phyloP scores from a whole-genome alignment of 2,329 filamentous ascomycete species.

The Fusarium proliferatum region DNA sequence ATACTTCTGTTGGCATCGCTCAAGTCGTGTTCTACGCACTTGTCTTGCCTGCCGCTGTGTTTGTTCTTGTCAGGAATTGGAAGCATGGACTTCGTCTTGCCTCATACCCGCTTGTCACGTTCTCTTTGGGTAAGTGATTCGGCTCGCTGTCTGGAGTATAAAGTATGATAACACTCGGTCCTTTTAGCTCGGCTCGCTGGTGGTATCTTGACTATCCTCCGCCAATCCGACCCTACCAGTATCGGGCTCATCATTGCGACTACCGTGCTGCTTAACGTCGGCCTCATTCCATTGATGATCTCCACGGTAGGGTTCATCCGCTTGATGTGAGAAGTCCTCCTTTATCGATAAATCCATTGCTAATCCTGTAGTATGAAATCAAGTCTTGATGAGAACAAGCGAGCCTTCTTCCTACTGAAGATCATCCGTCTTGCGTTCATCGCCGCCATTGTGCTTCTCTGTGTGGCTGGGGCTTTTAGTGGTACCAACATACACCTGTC shows the following conservation, averaged over 20 bases:
- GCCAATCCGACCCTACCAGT: neutral
- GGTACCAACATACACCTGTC: neutral
- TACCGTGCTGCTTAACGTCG: neutral
- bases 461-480: neutral
- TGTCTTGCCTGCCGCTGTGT: neutral
- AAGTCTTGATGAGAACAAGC: neutral
- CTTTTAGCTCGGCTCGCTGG: neutral
- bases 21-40: neutral
- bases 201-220: neutral
- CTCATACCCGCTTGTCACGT: neutral
- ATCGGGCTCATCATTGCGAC: neutral
- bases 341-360: rapidly evolving
- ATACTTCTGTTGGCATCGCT: neutral
- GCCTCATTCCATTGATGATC: neutral
- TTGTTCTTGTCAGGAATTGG: neutral
- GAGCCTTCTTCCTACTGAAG: rapidly evolving
- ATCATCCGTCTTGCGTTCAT: neutral
- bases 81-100: neutral
- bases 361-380: neutral
- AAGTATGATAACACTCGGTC: neutral
- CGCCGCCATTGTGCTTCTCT: neutral
- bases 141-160: rapidly evolving
- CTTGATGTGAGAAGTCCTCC: neutral
- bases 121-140: neutral
- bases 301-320: neutral